Percentiles rank a stretch among this genome's conserved stretches.
phyloP scores from a whole-genome alignment of 2,329 filamentous ascomycete species.

The Diaporthe citrichinensis region DNA sequence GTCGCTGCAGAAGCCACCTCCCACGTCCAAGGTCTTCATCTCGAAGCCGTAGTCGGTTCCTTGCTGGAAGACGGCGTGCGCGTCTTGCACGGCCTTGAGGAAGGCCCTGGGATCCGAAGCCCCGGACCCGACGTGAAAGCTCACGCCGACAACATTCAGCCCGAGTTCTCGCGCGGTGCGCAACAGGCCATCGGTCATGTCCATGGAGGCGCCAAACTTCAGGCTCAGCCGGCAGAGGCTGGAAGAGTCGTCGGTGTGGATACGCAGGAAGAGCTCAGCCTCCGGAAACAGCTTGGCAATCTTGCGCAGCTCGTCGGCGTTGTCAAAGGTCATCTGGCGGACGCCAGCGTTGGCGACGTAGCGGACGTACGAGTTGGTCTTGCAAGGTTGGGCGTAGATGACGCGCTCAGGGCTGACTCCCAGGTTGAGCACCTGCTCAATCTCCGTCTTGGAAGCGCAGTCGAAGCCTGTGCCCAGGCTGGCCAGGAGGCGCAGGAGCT shows the following conservation, averaged over 20 bases:
- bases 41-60: constrained; percentile 82
- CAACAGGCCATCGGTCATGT: constrained; percentile 83
- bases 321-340: constrained; percentile 99
- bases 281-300: constrained; percentile 91
- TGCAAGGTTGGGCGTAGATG: constrained; percentile 99
- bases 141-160: constrained; percentile 94
- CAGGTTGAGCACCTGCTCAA: constrained; percentile 88
- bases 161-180: constrained; percentile 84
- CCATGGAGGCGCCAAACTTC: constrained; percentile 95
- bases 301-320: constrained; percentile 97
- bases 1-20: constrained; percentile 91
- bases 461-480: constrained; percentile 95
- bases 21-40: constrained; percentile 91
- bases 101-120: constrained; percentile 95
- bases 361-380: constrained; percentile 97
- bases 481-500: constrained; percentile 89
- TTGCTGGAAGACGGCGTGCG: constrained; percentile 89
- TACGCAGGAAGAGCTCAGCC: constrained; percentile 93
- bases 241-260: constrained; percentile 95
- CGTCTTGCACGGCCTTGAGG: constrained; percentile 90
- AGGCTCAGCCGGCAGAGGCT: constrained; percentile 95
- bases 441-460: constrained; percentile 97
- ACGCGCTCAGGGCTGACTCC: constrained; percentile 90
- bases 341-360: constrained; percentile 88
- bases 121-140: constrained; percentile 97